Evolutionary conservation across 345 rosid species (phyloP).

Genomic region (Bruguiera parviflora): DNA sequence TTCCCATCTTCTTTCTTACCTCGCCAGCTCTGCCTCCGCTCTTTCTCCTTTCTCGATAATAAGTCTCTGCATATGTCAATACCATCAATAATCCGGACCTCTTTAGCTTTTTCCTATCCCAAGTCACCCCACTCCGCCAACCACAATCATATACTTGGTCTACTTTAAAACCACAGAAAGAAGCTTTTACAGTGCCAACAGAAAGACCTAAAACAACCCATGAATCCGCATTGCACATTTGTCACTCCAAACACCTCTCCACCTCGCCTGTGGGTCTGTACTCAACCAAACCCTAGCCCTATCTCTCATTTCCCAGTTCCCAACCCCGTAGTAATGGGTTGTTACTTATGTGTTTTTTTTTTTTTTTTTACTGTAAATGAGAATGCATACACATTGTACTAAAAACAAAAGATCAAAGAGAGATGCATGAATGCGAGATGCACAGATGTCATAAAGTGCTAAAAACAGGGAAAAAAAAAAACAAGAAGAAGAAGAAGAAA

Average conservation of each 20-base stretch:
- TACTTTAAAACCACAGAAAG: not conserved
- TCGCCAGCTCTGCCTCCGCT: conserved; percentile 1
- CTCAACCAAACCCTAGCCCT: conserved; percentile 26
- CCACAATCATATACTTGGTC: conserved; percentile 23
- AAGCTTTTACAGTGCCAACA: not conserved
- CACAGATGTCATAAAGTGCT: conserved; percentile 59
- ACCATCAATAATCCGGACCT: too few relatives aligned
- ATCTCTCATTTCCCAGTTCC: too few relatives aligned
- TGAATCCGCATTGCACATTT: conserved; percentile 44
- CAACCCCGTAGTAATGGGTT: conserved; percentile 19
- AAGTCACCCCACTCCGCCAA: conserved; percentile 18
- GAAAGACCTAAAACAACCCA: conserved; percentile 15
- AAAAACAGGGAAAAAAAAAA: conserved; percentile 39
- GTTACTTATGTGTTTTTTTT: too few relatives aligned
- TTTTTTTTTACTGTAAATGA: too few relatives aligned
- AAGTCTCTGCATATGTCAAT: conserved; percentile 1
- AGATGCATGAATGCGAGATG: conserved; percentile 45
- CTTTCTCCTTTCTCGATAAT: conserved; percentile 5
- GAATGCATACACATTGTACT: not conserved
- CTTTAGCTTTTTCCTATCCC: not conserved
- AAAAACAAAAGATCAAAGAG: conserved; percentile 10
- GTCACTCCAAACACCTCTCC: conserved; percentile 67
- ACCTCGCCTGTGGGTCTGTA: not conserved
- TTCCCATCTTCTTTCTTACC: conserved; percentile 7
- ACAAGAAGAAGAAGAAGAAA: not conserved